Base-by-base conservation (phyloP, 2,329 filamentous ascomycete genomes). In the Nannizzia gypsea region DNA sequence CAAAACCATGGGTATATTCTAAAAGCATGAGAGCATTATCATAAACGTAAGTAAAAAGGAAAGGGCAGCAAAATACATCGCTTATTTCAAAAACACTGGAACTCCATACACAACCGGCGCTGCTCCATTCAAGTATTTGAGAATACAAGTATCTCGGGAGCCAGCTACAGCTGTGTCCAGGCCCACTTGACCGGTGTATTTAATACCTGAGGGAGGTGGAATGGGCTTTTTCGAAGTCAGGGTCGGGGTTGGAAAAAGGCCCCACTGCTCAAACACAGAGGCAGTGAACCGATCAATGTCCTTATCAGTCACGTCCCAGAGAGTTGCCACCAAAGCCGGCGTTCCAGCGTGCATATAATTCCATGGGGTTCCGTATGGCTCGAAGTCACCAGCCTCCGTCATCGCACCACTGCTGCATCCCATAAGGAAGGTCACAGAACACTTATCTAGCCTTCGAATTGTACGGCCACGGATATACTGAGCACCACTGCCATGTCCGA, bases 241-340 rank as follows among this genome's bases (percentile, higher is more conserved):
- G 9, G 22, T 8, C 5, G 44, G 5, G 11, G 44, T 3, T n/a
- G 56, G 26, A 66, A 88, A 77, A 5, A 99, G 72, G 0, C 93
- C 93, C 93, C 93, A 99, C 67, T 87, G 81, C 70, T 93, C 88
- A 70, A 96, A 88, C 2, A 88, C 78, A 26, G 81, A 80, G 36
- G 86, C 84, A 0, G 91, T 88, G 72, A 96, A 95, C 17, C 91
- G 87, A 76, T 99, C 95, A 71, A 96, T 96, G 72, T 99, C 93
- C 68, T 89, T 89, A 71, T 99, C 93, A 8, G 93, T 99, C 56
- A 99, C 93, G 72, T 99, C 93, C 93, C 93, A 99, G 40, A 99
- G 78, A 15, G 91, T 96, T 52, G 90, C 93, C 1, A 97, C 85
- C 8, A 97, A 83, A 0, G 92, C 90, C 2, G 90, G 90, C 66